These are phyloP conservation scores for Exophiala sideris DNA, from an alignment of 2,329 filamentous ascomycete genomes.

Conservation along the genomic window DNA sequence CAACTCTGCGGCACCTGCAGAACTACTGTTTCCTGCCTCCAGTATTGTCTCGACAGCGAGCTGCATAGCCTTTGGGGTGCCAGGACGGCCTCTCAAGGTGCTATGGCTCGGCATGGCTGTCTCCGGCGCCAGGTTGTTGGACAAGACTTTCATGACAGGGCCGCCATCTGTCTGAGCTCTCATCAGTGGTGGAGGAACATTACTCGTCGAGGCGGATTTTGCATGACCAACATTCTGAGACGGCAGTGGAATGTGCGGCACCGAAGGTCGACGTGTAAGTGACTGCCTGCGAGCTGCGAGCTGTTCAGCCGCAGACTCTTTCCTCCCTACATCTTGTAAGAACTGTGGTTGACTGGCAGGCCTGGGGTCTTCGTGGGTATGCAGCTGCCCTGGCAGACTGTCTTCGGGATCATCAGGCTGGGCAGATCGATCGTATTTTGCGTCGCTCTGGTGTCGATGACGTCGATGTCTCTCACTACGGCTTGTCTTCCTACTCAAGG, in stretches of 20 bases:
- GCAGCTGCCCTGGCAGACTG: background rate
- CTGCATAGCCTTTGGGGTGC: slow-evolving; percentile 88
- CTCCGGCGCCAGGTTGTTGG: slow-evolving; percentile 56
- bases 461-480: slow-evolving; percentile 15
- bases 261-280: slow-evolving; percentile 73
- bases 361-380: slow-evolving; percentile 3
- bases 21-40: slow-evolving; percentile 52
- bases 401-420: slow-evolving; percentile 18
- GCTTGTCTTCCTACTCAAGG: slow-evolving; percentile 14
- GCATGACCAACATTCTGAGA: slow-evolving; percentile 43
- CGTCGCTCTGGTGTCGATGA: slow-evolving; percentile 18
- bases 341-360: slow-evolving; percentile 20
- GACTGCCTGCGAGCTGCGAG: slow-evolving; percentile 85
- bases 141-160: slow-evolving; percentile 35
- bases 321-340: slow-evolving; percentile 65
- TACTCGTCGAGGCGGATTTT: slow-evolving; percentile 37
- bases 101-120: slow-evolving; percentile 6
- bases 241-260: slow-evolving; percentile 75
- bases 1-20: slow-evolving; percentile 47
- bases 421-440: slow-evolving; percentile 13
- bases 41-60: slow-evolving; percentile 43
- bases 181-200: slow-evolving; percentile 29
- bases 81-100: slow-evolving; percentile 56
- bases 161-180: slow-evolving; percentile 44
- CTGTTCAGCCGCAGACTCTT: slow-evolving; percentile 75